Evolutionary conservation across 2,329 filamentous ascomycete genomes (phyloP), one percentile per base, ranked within the genome.

Genomic region (Monosporascus ibericus): DNA sequence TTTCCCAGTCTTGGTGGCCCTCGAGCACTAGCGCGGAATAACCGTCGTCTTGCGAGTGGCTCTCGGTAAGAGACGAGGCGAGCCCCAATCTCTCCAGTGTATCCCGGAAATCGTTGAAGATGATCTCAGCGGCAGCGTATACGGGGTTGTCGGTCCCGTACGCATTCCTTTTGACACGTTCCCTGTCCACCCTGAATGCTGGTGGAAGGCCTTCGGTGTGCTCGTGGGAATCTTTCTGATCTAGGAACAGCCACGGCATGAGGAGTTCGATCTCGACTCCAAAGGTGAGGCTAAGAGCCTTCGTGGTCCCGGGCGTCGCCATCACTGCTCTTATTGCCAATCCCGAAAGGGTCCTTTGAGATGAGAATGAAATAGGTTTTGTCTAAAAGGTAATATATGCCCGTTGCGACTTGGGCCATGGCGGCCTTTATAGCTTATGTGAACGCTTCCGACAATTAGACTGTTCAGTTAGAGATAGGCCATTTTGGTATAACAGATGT

Each of bases 181-280:
- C 46, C n/a, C n/a, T 22, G 3, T 18, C 14, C 27, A 52, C 14
- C 25, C 47, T 55, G 17, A 55, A 18, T 14, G 48, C n/a, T 7
- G 52, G 52, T 8, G 58, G 14, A 6, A 58, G 18, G 2, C 49
- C 55, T 17, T 51, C 8, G 2, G 50, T 34, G 7, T 49, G 1
- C 9, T 2, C 48, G 5, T 48, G 36, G 3, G 36, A 53, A 14
- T 60, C 59, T 0, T 37, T 1, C 1, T 46, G 22, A 1, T 22
- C 39, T 0, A 39, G 6, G 2, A 7, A 6, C 2, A 59, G 9
- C 25, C 27, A 58, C 5, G 57, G 51, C 2, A 58, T 20, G n/a
- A 60, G 1, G 20, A 55, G 58, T 44, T 61, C 57, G 1, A 60
- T 24, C 15, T 61, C 56, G 2, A 60, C 53, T 9, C 57, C 55